Evolutionary conservation across 108 stramenopile genomes (phyloP), one percentile per base, ranked within the genome.

Genomic region (Licmophora abbreviata): DNA sequence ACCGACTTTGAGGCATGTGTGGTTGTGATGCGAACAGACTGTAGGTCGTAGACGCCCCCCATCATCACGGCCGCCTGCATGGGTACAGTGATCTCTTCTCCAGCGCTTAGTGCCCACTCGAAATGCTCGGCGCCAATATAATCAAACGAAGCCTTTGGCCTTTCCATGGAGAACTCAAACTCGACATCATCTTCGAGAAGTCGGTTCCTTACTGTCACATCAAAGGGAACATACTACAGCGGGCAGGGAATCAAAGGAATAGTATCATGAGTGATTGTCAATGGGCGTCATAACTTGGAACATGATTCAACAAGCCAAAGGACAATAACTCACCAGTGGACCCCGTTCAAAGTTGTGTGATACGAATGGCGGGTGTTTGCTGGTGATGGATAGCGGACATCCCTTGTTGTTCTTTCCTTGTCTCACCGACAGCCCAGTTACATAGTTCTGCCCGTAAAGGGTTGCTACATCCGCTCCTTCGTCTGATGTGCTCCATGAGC

Each of bases 1-100:
- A 73, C 50, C 15, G 64, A 37, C 21, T 32, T 14, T 21, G 48
- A 54, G 3, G 30, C 29, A 25, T 44, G 8, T 32, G 24, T 25
- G 24, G 48, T 17, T 20, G 45, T 64, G 29, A 69, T 23, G 1
- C 47, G 36, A 14, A 64, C 54, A 36, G 63, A 68, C 58, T 90
- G 88, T 25, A 90, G 61, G 51, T 90, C 77, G 66, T 75, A 72
- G 4, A 83, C 49, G 22, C 88, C 88, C 17, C 74, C 48, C 22
- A 61, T 34, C 11, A 68, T 53, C 45, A 90, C 52, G 12, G 69
- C 23, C 37, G 68, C 84, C 57, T 85, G 70, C 30, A 90, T 25
- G 3, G 82, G 75, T 34, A 90, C 56, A 27, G 35, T 48, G 7
- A 79, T 48, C 48, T 71, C 72, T 51, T 79, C 80, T 27, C 69